Evolutionary conservation across 2,329 filamentous ascomycete genomes (phyloP).

Genomic region (Diaporthe ampelina): DNA sequence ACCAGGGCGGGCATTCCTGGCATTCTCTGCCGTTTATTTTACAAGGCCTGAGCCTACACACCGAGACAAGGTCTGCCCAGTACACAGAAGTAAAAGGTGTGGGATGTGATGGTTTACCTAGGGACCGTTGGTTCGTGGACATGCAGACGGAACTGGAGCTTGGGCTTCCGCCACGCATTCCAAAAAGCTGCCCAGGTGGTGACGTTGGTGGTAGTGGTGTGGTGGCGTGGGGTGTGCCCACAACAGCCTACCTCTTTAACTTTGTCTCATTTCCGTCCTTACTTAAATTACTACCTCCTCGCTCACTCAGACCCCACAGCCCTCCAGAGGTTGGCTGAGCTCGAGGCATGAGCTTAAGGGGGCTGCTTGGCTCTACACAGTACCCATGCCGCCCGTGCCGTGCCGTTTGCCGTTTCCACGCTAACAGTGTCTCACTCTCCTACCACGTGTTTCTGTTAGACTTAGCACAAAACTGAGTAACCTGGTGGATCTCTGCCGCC

Average conservation of each 20-base stretch:
- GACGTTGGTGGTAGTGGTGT: too few species aligned
- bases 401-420: background rate
- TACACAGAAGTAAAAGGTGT: too few species aligned
- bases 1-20: too few species aligned
- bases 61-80: background rate
- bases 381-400: slow-evolving; percentile 22
- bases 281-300: background rate
- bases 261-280: slow-evolving; percentile 10
- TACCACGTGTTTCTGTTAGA: slow-evolving; percentile 3
- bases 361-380: background rate
- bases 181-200: too few species aligned
- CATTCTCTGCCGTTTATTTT: background rate
- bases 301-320: too few species aligned
- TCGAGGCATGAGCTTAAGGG: background rate
- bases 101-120: too few species aligned
- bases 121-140: too few species aligned
- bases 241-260: background rate
- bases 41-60: background rate
- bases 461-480: background rate
- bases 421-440: background rate
- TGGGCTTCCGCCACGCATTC: too few species aligned
- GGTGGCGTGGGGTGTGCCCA: too few species aligned
- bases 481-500: background rate
- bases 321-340: background rate
- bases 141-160: too few species aligned